These are phyloP conservation scores for Talaromyces sp. DNA, from an alignment of 2,329 filamentous ascomycete species.

Conservation along the genomic window DNA sequence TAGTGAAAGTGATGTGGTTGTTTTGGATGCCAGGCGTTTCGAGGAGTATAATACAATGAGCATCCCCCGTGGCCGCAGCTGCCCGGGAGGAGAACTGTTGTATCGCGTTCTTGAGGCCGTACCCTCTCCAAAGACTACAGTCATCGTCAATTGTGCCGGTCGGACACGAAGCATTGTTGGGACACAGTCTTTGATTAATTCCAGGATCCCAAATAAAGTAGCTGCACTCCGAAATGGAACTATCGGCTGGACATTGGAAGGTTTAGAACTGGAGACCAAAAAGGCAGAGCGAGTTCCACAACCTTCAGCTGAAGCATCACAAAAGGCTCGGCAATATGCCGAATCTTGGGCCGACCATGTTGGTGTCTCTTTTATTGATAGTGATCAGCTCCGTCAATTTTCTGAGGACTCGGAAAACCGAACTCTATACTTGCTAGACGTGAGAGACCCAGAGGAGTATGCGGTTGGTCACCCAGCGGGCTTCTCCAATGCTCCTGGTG, in stretches of 20 bases:
- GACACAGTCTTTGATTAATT: slow-evolving; percentile 26
- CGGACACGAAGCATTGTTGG: slow-evolving; percentile 30
- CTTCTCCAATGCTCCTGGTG: slow-evolving; percentile 26
- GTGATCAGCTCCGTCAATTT: slow-evolving; percentile 10
- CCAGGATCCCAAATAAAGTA: slow-evolving; percentile 22
- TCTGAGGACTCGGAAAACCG: slow-evolving; percentile 13
- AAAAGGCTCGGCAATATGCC: slow-evolving; percentile 4
- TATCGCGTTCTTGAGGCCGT: slow-evolving; percentile 27
- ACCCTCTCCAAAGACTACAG: slow-evolving; percentile 21
- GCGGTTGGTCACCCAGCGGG: slow-evolving; percentile 19
- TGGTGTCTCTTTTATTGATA: slow-evolving; percentile 1
- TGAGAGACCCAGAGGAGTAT: slow-evolving; percentile 26
- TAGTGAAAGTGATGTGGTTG: slow-evolving; percentile 17
- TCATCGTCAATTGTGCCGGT: slow-evolving; percentile 28
- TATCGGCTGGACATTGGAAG: slow-evolving; percentile 28
- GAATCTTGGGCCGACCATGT: slow-evolving; percentile 4
- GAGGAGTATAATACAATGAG: slow-evolving; percentile 30
- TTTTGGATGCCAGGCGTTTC: slow-evolving; percentile 27
- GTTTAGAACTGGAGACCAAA: slow-evolving; percentile 20
- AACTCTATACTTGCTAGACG: slow-evolving; percentile 25
- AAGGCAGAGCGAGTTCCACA: slow-evolving; percentile 16
- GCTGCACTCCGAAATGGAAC: slow-evolving; percentile 27
- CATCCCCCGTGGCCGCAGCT: slow-evolving; percentile 27
- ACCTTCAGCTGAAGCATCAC: slow-evolving; percentile 11
- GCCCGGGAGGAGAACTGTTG: slow-evolving; percentile 26